Evolutionary conservation across 2,329 filamentous ascomycete genomes (phyloP).

Genomic region (Cordyceps cateniannulata): DNA sequence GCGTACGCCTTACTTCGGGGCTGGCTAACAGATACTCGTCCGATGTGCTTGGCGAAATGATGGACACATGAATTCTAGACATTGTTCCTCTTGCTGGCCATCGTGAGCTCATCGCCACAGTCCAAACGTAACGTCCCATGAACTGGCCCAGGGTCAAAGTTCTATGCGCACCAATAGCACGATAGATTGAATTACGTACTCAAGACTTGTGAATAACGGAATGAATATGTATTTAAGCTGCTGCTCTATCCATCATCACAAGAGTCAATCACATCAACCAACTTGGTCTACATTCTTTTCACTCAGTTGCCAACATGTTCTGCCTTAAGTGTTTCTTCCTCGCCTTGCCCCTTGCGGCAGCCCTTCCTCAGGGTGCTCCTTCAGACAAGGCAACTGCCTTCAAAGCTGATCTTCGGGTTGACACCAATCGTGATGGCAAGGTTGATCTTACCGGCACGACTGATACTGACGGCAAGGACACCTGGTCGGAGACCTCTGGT

Average conservation of each 20-base stretch:
- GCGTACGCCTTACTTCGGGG: not conserved
- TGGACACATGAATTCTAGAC: not conserved
- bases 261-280: not conserved
- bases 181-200: not conserved
- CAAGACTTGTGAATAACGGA: not conserved
- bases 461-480: not conserved
- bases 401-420: not conserved
- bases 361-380: not conserved
- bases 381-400: not conserved
- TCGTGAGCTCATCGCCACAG: not conserved
- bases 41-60: not conserved
- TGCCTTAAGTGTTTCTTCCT: not conserved
- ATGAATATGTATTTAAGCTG: not conserved
- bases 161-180: not conserved
- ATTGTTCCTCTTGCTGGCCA: not conserved
- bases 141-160: too few relatives aligned
- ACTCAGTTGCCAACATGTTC: not conserved
- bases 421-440: not conserved
- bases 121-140: not conserved
- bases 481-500: not conserved
- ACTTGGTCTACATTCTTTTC: not conserved
- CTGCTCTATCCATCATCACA: not conserved
- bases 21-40: not conserved
- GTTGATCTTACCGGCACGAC: not conserved
- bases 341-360: not conserved